Conservation (phyloP, 352 stramenopile species). For the Pythium periplocum region DNA sequence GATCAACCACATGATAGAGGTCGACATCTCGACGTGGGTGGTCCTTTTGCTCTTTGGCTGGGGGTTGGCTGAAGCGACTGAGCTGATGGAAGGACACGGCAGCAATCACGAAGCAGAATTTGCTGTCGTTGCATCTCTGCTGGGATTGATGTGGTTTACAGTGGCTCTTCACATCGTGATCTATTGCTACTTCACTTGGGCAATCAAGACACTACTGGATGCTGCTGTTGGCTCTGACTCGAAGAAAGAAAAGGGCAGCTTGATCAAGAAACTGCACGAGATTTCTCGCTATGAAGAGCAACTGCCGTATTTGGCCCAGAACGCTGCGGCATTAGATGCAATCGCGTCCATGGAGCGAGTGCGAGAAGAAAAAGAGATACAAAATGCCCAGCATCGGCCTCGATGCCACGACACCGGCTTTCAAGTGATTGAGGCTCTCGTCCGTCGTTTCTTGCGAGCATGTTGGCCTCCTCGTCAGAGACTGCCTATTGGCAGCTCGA, state of each 20-base stretch:
- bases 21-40: constrained; percentile 52
- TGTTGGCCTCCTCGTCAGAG: too few species aligned
- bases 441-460: too few species aligned
- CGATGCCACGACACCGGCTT: too few species aligned
- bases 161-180: too few species aligned
- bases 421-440: too few species aligned
- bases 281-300: constrained; percentile 4
- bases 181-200: too few species aligned
- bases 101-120: constrained; percentile 1
- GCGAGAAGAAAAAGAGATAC: constrained; percentile 12
- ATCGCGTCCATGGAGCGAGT: constrained; percentile 19
- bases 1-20: constrained; percentile 72
- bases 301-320: not conserved
- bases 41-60: not conserved
- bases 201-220: not conserved
- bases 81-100: constrained; percentile 2
- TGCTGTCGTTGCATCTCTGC: constrained; percentile 3
- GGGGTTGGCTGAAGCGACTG: not conserved
- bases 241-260: not conserved
- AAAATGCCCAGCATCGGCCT: not conserved
- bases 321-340: constrained; percentile 11
- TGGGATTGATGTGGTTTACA: too few species aligned
- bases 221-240: constrained; percentile 4
- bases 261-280: constrained; percentile 12
- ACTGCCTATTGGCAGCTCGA: too few species aligned